These are phyloP conservation scores for Tuber microsphaerosporum DNA, from an alignment of 495 filamentous ascomycete genomes.

Conservation along the genomic window DNA sequence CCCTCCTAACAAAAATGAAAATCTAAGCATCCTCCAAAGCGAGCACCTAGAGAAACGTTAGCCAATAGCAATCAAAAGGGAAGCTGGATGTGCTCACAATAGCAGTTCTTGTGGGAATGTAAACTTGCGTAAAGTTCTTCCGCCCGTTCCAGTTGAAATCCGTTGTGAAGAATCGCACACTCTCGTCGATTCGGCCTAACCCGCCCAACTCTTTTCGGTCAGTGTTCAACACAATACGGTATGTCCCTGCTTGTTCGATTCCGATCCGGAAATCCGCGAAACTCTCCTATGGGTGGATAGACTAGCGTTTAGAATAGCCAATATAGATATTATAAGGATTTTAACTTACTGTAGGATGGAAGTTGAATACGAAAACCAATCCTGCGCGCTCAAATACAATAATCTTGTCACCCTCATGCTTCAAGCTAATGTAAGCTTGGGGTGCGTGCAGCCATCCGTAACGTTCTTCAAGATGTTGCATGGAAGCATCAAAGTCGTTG, in stretches of 20 bases:
- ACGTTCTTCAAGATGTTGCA: conserved; percentile 79
- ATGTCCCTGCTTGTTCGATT: conserved; percentile 74
- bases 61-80: not conserved
- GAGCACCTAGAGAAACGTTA: not conserved
- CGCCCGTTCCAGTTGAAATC: conserved; percentile 80
- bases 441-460: conserved; percentile 85
- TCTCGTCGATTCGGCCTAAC: conserved; percentile 64
- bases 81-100: conserved; percentile 54
- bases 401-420: conserved; percentile 91
- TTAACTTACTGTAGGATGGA: conserved; percentile 58
- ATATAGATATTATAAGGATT: not conserved
- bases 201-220: conserved; percentile 75
- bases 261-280: conserved; percentile 91
- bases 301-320: not conserved
- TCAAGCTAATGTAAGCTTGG: conserved; percentile 87
- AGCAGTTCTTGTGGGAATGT: conserved; percentile 77
- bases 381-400: conserved; percentile 92
- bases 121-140: conserved; percentile 84
- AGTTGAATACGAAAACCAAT: conserved; percentile 91
- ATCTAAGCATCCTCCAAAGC: conserved; percentile 1
- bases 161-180: conserved; percentile 83
- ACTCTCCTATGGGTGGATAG: conserved; percentile 48
- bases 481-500: conserved; percentile 86
- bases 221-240: conserved; percentile 77
- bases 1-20: not conserved